Evolutionary conservation across 805 yeast genomes (phyloP).

Genomic region (Spathaspora passalidarum): DNA sequence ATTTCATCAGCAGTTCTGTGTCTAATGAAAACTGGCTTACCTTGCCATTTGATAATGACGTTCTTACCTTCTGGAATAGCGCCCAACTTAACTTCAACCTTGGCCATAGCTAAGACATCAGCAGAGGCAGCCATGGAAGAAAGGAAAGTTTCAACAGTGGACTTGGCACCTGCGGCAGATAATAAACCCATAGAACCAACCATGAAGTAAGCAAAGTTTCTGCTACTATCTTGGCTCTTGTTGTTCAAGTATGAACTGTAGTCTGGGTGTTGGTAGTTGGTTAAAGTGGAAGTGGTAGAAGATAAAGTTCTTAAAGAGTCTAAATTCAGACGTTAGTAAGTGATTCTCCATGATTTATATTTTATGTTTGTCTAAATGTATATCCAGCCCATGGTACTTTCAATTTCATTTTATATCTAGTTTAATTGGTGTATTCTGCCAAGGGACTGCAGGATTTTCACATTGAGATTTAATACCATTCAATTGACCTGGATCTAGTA

Average conservation of each 20-base stretch:
- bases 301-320: slow-evolving; percentile 48
- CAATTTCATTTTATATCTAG: not conserved
- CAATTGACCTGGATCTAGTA: not conserved
- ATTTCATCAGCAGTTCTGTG: slow-evolving; percentile 95
- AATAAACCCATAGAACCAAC: slow-evolving; percentile 92
- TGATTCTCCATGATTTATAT: not conserved
- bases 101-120: slow-evolving; percentile 98
- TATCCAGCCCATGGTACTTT: not conserved
- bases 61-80: slow-evolving; percentile 97
- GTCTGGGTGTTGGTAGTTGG: slow-evolving; percentile 90
- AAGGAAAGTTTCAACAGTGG: slow-evolving; percentile 91
- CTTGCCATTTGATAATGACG: slow-evolving; percentile 99
- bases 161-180: slow-evolving; percentile 92
- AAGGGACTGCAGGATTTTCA: too few relatives aligned
- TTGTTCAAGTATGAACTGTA: slow-evolving; percentile 78
- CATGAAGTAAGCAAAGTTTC: slow-evolving; percentile 94
- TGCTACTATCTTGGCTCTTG: slow-evolving; percentile 60
- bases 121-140: slow-evolving; percentile 96
- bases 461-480: not conserved
- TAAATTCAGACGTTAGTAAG: not conserved
- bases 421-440: not conserved
- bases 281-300: slow-evolving; percentile 52
- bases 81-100: slow-evolving; percentile 92
- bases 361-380: not conserved
- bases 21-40: slow-evolving; percentile 99